Base-by-base conservation (phyloP, 2,329 filamentous ascomycete genomes). In the Cercospora berteroae region DNA sequence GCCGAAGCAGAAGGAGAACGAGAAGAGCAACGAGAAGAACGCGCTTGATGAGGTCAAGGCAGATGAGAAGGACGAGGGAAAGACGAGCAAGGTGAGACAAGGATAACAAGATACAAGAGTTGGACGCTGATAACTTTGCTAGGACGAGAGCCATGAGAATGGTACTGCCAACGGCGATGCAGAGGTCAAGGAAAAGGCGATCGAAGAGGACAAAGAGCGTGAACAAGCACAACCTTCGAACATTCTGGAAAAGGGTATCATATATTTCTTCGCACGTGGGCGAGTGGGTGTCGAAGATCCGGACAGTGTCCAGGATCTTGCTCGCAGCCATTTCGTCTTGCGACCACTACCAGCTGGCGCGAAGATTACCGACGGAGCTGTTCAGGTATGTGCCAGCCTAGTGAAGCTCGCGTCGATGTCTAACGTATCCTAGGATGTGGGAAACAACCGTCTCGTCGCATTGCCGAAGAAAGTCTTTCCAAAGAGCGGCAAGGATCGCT, bases 191-290 rank as follows among this genome's bases (percentile, higher is more conserved):
- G 73, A 66, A 16, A 74, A 77, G 20, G 83, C 85, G 1, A 78
- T 88, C 5, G 80, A 82, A 67, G 80, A 84, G 60, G 83, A 85
- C 2, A 78, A 82, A 18, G 76, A 84, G 60, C 83, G 86, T 50
- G 83, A 84, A 72, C 78, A 84, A 55, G 79, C 81, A 2, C 78
- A 85, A 44, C 83, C 87, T 1, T 86, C 85, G 5, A 88, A 83
- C 67, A 88, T 96, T 25, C 83, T 96, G 2, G 93, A 97, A 76
- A 96, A 95, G 75, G 93, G 93, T 3, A 86, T 95, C 73, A 89
- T 97, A 72, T 96, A 96, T 83, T 96, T 96, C 84, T 96, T 96
- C 82, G 90, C 90, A 74, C 89, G 93, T 18, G 88, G 88, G 7
- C 89, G 92, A 12, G 91, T 97, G 42, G 87, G 88, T 60, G 84